Evolutionary conservation across 179 eudicot species (phyloP), one percentile per base, ranked within the genome.

Genomic region (Camellia oleifera): DNA sequence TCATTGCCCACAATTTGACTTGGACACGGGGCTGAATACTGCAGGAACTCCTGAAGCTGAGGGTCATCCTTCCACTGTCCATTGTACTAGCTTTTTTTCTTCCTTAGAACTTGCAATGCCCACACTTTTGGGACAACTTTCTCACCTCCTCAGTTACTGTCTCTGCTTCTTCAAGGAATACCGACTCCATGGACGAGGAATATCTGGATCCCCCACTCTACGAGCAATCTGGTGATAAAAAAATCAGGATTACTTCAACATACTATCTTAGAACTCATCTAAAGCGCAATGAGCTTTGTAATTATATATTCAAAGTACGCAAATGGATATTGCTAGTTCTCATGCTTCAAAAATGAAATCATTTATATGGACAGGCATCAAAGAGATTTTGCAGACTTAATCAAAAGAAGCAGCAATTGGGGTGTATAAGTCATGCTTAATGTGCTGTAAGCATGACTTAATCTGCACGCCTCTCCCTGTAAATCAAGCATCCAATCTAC

Each of bases 161-260:
- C 82, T 91, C 87, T 83, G 88, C 79, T 90, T 89, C 85, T 89
- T 87, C 73, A 85, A 62, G 17, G 97, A 86, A 86, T 94, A 75
- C 65, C 90, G 89, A 85, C 99, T 94, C 99, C 99, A 96, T 72
- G 99, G 91, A 68, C 93, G 92, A 32, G 98, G 97, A 78, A 90
- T 86, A 81, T 91, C 67, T 17, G 92, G 92, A 88, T 93, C 98
- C 78, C 98, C 98, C 79, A 88, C 89, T 87, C 84, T 90, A 62
- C 85, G 85, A 83, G 98, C 99, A 88, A 90, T 82, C 98, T 96
- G 84, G 78, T 58, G 66, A 76, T 53, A 45, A 78, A 8, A 54
- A 83, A 68, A 65, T 32, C 9, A 50, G 62, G 45, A 57, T 83
- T 77, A 67, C n/a, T 48, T 52, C 13, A 58, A 64, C 23, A 58